These are phyloP conservation scores for Prosopis cineraria DNA, from an alignment of 306 rosid species.

Conservation along the genomic window DNA sequence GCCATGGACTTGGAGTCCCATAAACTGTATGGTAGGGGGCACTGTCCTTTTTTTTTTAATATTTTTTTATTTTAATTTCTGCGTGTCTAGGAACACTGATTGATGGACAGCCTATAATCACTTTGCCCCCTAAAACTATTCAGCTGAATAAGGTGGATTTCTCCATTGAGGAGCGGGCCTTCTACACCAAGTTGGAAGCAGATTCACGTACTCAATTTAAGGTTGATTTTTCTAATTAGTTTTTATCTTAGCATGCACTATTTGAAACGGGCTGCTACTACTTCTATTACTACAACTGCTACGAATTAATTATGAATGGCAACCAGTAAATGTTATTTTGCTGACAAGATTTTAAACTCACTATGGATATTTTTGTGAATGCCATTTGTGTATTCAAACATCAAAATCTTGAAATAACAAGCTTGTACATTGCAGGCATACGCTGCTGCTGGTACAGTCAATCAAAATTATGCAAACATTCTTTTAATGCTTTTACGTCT, in stretches of 20 bases:
- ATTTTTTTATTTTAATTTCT: slow-evolving; percentile 9
- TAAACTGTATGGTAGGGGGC: slow-evolving; percentile 18
- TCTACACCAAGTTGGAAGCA: slow-evolving; percentile 87
- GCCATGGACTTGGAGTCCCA: slow-evolving; percentile 26
- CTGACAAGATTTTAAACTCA: slow-evolving; percentile 11
- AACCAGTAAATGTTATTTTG: slow-evolving; percentile 13
- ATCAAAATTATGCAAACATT: slow-evolving; percentile 96
- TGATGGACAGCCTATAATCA: slow-evolving; percentile 88
- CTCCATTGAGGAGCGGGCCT: slow-evolving; percentile 87
- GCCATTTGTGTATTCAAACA: background rate
- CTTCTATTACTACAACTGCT: background rate
- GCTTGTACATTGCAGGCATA: slow-evolving; percentile 71
- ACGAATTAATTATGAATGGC: background rate
- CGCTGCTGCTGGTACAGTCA: slow-evolving; percentile 98
- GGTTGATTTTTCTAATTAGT: slow-evolving; percentile 51
- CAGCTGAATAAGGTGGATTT: slow-evolving; percentile 73
- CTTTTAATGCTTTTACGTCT: slow-evolving; percentile 96
- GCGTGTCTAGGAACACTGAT: slow-evolving; percentile 74
- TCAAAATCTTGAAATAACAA: slow-evolving; percentile 31
- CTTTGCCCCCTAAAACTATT: slow-evolving; percentile 80
- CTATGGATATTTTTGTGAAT: background rate
- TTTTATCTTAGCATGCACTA: slow-evolving; percentile 17
- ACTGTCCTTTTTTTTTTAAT: slow-evolving; percentile 30
- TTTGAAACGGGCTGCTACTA: background rate
- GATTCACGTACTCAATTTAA: slow-evolving; percentile 91